Evolutionary conservation across 2,329 filamentous ascomycete genomes (phyloP), one percentile per base, ranked within the genome.

Genomic region (Fusarium marasasianum): DNA sequence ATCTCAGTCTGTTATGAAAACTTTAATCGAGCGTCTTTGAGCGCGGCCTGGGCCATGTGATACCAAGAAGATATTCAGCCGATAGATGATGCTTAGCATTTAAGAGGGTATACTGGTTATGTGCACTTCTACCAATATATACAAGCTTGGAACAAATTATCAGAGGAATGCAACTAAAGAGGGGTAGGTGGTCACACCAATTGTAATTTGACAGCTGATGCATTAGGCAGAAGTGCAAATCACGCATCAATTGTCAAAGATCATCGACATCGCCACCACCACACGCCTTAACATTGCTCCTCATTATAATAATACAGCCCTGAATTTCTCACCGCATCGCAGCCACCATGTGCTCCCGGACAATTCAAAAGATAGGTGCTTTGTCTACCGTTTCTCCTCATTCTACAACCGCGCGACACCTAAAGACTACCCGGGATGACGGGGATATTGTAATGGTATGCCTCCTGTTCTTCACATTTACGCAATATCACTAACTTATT

Each of bases 171-270:
- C 41, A 58, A 20, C 3, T 58, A 58, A 47, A 37, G 55, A 20
- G 31, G n/a, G 6, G 20, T 6, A 5, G 0, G 15, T 20, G 6
- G 17, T 35, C 0, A 33, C n/a, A 12, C 18, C 7, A 29, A 37
- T 58, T 37, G 55, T 58, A 29, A 58, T 58, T 58, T 29, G 13
- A 44, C 26, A 51, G 22, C 44, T 51, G 35, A 41, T n/a, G 15
- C 44, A 33, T 44, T 26, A 56, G 40, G 59, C 59, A 55, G 56
- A 65, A 45, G n/a, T 62, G 57, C 56, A 65, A 38, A 54, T 53
- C 40, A 14, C 26, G 8, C 44, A 24, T 59, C 22, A 24, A 33
- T 41, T 51, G 4, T 6, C 22, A 10, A 62, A 20, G 6, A 47
- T 29, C 44, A 29, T 11, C 44, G 5, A 26, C 56, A 65, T 48